These are phyloP conservation scores for Gossypium anomalum DNA, from an alignment of 345 rosid species.

Conservation along the genomic window DNA sequence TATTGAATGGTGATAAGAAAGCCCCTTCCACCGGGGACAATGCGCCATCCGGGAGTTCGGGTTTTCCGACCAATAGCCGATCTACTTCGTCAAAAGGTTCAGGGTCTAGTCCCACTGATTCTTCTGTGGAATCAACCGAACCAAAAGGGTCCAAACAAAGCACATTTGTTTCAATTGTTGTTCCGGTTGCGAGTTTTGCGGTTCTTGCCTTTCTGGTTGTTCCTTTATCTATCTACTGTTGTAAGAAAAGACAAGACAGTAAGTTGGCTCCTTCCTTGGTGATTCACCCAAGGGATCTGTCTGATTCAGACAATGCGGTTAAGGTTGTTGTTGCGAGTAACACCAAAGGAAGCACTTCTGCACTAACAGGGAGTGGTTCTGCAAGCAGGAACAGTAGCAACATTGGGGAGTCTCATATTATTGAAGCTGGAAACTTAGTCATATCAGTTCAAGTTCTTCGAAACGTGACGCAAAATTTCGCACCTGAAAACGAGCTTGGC, in stretches of 20 bases:
- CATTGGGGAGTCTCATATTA: conserved; percentile 50
- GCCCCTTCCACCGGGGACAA: conserved; percentile 25
- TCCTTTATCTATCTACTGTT: conserved; percentile 45
- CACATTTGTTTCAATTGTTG: conserved; percentile 39
- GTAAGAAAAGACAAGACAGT: conserved; percentile 33
- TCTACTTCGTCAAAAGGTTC: conserved; percentile 17
- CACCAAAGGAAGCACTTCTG: conserved; percentile 42
- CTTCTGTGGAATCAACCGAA: conserved; percentile 26
- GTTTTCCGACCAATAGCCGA: conserved; percentile 14
- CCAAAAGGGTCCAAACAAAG: conserved; percentile 24
- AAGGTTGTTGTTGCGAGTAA: conserved; percentile 56
- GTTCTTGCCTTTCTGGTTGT: conserved; percentile 36
- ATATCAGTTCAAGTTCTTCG: conserved; percentile 76
- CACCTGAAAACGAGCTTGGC: conserved; percentile 64
- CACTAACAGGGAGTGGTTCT: conserved; percentile 41
- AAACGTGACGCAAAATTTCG: conserved; percentile 60
- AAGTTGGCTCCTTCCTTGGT: conserved; percentile 44
- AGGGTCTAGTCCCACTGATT: conserved; percentile 20
- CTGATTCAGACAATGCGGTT: conserved; percentile 47
- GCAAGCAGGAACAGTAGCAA: conserved; percentile 45
- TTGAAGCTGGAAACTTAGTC: conserved; percentile 65
- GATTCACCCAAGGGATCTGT: conserved; percentile 62
- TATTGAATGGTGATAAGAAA: conserved; percentile 19
- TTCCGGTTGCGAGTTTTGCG: conserved; percentile 43
- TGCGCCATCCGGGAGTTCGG: conserved; percentile 25